phyloP scores from a whole-genome alignment of 345 rosid species.

The Gossypium thurberi region DNA sequence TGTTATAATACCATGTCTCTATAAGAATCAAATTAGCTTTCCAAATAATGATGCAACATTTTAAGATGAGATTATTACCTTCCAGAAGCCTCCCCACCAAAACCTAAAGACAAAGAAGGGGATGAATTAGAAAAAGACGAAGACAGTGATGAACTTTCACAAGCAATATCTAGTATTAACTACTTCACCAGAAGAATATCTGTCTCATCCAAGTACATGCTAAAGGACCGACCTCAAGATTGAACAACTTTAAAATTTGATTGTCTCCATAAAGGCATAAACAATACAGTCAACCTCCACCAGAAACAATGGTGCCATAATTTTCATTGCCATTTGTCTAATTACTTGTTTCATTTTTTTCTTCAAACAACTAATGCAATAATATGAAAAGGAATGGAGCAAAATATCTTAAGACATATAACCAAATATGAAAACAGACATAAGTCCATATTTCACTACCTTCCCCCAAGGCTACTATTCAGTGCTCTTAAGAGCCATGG shows the following conservation, averaged over 20 bases:
- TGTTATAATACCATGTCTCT: neutral
- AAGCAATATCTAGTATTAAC: neutral
- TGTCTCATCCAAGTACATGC: neutral
- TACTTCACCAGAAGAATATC: neutral
- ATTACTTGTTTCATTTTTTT: neutral
- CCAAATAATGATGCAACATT: neutral
- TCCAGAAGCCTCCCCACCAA: constrained; percentile 99
- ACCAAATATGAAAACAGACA: neutral
- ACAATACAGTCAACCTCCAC: neutral
- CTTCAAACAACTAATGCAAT: neutral
- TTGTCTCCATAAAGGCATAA: neutral
- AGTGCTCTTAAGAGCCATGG: constrained; percentile 95
- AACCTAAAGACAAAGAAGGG: constrained; percentile 48
- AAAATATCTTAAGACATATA: neutral
- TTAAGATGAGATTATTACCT: constrained; percentile 45
- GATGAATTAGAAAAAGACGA: constrained; percentile 16
- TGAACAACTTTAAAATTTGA: neutral
- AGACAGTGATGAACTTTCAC: neutral
- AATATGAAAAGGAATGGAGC: constrained; percentile 7
- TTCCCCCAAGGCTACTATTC: constrained; percentile 78
- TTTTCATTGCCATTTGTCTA: constrained; percentile 2
- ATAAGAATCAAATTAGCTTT: neutral
- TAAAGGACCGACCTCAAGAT: neutral
- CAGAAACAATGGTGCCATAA: neutral
- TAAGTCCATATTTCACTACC: constrained; percentile 35